phyloP scores from a whole-genome alignment of 345 rosid species.

The Tarenaya hassleriana region DNA sequence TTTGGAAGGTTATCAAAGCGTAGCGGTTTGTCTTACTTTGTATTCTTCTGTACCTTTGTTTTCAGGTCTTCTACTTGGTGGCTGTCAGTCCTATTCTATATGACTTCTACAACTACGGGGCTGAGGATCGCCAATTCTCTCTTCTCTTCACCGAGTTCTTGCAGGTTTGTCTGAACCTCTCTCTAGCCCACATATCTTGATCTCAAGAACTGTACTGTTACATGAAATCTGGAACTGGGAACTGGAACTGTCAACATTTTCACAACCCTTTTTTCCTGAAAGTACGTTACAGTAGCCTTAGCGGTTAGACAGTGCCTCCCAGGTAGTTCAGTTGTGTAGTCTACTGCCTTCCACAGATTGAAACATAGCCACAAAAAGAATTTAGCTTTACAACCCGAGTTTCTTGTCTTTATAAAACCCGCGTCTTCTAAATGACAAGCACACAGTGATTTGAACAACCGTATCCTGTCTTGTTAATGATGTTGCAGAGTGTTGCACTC shows the following conservation, averaged over 20 bases:
- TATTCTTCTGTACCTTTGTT: too few relatives aligned
- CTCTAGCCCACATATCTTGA: neutral
- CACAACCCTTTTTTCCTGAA: neutral
- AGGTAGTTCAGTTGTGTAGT: too few relatives aligned
- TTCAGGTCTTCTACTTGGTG: slow-evolving; percentile 58
- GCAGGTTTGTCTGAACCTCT: slow-evolving; percentile 39
- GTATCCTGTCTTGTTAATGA: neutral
- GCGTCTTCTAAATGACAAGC: too few relatives aligned
- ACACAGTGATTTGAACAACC: neutral
- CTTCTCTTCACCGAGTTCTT: slow-evolving; percentile 51
- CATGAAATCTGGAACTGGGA: too few relatives aligned
- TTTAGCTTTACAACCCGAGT: too few relatives aligned
- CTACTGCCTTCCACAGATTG: too few relatives aligned
- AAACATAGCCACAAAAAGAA: neutral
- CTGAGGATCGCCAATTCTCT: slow-evolving; percentile 34
- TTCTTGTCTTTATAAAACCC: too few relatives aligned
- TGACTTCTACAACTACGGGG: slow-evolving; percentile 78
- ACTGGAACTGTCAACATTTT: too few relatives aligned
- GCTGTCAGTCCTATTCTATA: slow-evolving; percentile 54
- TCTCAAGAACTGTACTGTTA: neutral
- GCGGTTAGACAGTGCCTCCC: too few relatives aligned
- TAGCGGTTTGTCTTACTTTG: neutral
- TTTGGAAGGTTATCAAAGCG: neutral
- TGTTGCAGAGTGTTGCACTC: slow-evolving; percentile 60
- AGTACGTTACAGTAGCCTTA: too few relatives aligned